Evolutionary conservation across 371 early-diverging fungal genomes (phyloP).

Genomic region (Encephalitozoon cuniculi): DNA sequence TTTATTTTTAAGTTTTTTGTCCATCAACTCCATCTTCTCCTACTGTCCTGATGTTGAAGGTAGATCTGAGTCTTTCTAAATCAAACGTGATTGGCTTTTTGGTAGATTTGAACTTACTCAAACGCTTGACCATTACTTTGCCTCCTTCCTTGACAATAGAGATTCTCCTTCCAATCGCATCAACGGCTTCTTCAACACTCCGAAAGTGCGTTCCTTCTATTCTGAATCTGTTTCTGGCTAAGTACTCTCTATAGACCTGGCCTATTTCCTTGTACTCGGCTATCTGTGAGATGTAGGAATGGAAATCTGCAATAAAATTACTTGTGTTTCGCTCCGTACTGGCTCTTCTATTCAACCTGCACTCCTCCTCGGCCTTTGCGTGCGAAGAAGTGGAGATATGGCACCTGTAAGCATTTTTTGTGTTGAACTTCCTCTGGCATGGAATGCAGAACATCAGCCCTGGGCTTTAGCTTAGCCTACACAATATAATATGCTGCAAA

Average conservation of each 20-base stretch:
- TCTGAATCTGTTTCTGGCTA: conserved; percentile 7
- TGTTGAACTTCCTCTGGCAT: conserved; percentile 20
- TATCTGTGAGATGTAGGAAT: conserved; percentile 9
- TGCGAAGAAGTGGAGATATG: neutral
- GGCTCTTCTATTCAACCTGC: neutral
- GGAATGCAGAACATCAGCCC: conserved; percentile 25
- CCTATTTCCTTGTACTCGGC: conserved; percentile 17
- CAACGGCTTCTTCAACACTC: conserved; percentile 2
- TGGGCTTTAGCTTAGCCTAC: no score
- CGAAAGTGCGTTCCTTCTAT: conserved; percentile 5
- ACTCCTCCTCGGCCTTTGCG: neutral
- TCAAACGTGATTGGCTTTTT: neutral
- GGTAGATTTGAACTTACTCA: neutral
- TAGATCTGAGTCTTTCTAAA: neutral
- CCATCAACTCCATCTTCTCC: neutral
- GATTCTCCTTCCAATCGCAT: neutral
- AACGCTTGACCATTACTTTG: neutral
- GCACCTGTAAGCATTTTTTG: conserved; percentile 25
- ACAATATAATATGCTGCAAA: neutral
- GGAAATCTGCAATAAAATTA: conserved; percentile 10
- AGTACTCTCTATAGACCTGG: conserved; percentile 13
- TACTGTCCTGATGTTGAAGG: neutral
- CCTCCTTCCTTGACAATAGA: neutral
- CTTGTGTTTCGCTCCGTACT: neutral
- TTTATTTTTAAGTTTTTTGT: no score